Percentiles rank a stretch among this genome's conserved stretches.
These are phyloP conservation scores for Knoxdaviesia proteae DNA, from an alignment of 2,329 filamentous ascomycete genomes.

Conservation along the genomic window DNA sequence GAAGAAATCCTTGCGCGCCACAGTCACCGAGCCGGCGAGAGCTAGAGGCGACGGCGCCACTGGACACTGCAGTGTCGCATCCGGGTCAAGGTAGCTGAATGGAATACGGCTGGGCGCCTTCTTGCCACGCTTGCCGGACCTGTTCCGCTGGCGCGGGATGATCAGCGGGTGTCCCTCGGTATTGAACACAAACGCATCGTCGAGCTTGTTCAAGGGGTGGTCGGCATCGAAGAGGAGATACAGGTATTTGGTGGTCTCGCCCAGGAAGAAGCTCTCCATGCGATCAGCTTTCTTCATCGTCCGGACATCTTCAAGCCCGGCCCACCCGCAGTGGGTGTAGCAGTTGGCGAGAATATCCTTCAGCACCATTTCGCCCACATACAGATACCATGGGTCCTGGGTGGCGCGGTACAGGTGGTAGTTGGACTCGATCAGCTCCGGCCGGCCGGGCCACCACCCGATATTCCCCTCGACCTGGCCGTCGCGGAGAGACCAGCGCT, in stretches of 20 bases:
- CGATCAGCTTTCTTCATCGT: conserved; percentile 76
- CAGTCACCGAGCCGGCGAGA: conserved; percentile 58
- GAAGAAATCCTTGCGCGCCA: conserved; percentile 63
- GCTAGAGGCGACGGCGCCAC: conserved; percentile 34
- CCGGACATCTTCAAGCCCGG: conserved; percentile 63
- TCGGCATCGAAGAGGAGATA: conserved; percentile 74
- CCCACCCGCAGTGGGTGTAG: conserved; percentile 83
- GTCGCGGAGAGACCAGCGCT: conserved; percentile 77
- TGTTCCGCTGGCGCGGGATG: conserved; percentile 31
- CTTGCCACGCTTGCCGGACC: not conserved
- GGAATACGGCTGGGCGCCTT: conserved; percentile 7
- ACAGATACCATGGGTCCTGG: conserved; percentile 84
- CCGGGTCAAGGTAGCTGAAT: conserved; percentile 18
- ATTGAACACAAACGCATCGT: conserved; percentile 78
- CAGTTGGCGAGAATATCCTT: conserved; percentile 75
- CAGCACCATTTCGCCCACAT: conserved; percentile 89
- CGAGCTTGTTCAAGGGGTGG: conserved; percentile 73
- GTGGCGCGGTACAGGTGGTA: conserved; percentile 93
- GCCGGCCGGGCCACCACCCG: conserved; percentile 85
- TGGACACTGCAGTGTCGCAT: conserved; percentile 44
- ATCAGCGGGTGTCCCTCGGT: conserved; percentile 90
- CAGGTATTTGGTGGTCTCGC: conserved; percentile 89
- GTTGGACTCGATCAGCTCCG: conserved; percentile 92
- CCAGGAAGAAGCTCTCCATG: conserved; percentile 98
- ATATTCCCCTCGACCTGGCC: conserved; percentile 71